phyloP scores from a whole-genome alignment of 805 yeast genomes.

The Kodamaea neixiangensis region DNA sequence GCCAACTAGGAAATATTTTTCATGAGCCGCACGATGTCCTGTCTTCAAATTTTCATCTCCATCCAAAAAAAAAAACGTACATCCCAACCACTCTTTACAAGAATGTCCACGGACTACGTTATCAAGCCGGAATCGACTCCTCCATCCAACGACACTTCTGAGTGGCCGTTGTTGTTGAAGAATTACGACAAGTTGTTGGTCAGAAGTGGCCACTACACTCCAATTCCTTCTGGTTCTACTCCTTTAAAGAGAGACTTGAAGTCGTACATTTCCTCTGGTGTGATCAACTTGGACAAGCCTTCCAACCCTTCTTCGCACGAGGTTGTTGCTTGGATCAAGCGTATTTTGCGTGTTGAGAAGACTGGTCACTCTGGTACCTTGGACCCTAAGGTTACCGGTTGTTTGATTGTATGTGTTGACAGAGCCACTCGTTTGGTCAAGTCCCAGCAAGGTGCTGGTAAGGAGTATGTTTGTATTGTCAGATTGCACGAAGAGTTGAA shows the following conservation, averaged over 20 bases:
- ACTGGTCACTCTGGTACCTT: slow-evolving; percentile 99
- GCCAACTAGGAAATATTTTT: slow-evolving; percentile 7
- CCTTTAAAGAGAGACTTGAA: slow-evolving; percentile 94
- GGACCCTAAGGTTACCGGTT: slow-evolving; percentile 98
- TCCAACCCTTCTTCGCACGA: slow-evolving; percentile 98
- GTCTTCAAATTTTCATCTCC: slow-evolving; percentile 9
- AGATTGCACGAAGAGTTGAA: slow-evolving; percentile 92
- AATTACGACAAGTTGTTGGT: slow-evolving; percentile 92
- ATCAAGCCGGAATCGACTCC: slow-evolving; percentile 86
- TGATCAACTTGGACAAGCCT: slow-evolving; percentile 96
- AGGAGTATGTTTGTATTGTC: slow-evolving; percentile 97
- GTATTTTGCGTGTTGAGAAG: slow-evolving; percentile 92
- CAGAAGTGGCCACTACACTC: slow-evolving; percentile 96
- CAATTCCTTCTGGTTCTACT: slow-evolving; percentile 92
- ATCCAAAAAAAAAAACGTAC: slow-evolving; percentile 7
- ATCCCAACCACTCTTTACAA: slow-evolving; percentile 9
- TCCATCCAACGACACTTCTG: slow-evolving; percentile 82
- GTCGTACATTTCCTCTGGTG: slow-evolving; percentile 90
- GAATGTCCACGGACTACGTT: slow-evolving; percentile 46
- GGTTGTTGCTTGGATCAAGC: slow-evolving; percentile 98
- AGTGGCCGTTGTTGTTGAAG: slow-evolving; percentile 94
- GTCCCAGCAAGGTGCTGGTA: slow-evolving; percentile 99
- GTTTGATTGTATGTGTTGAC: slow-evolving; percentile 96
- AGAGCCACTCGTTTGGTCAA: slow-evolving; percentile 97
- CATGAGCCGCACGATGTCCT: slow-evolving; percentile 11